Base-by-base conservation (phyloP, 2,329 filamentous ascomycete species). In the Fusarium sulawesiense region DNA sequence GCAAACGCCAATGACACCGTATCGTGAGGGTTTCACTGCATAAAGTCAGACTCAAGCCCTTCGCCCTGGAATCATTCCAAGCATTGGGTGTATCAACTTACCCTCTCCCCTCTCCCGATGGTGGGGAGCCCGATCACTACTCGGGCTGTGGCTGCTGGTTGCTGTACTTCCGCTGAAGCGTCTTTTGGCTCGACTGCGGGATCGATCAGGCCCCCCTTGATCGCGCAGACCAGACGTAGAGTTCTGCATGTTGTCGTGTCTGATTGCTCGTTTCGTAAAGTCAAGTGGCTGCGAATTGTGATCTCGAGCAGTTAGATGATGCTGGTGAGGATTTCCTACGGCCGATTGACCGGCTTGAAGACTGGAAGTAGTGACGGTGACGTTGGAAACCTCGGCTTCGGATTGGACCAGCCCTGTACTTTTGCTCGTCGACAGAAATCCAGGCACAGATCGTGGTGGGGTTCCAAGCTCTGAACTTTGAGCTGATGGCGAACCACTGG, bases 1-100 rank as follows among this genome's bases (percentile, higher is more conserved):
- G 79, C 96, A 99, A 12, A 99, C 93, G 55, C 96, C 96, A 76
- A 99, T 97, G 50, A 90, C 85, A 45, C 89, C 89, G 78, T 84
- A 87, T 3, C 87, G 85, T 6, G 88, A 85, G 12, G 88, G 87
- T 78, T 89, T 90, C 29, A 78, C 81, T 84, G 47, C 59, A 64
- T 51, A 32, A 48, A 41, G 73, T 83, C 71, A 81, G 80, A 55
- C 23, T 54, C 25, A 34, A 27, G 18, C 40, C 30, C 41, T 25
- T 49, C 23, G 45, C 25, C 37, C 41, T 23, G 21, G 25, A 20
- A 46, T 25, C 9, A 41, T 34, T 21, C 14, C 42, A 27, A 42
- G 44, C 20, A 44, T 18, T 48, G 56, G n/a, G 45, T 16, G 37
- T 16, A 40, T 42, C 53, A 60, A 76, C 81, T 76, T 70, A 83